phyloP scores from a whole-genome alignment of 139 green algal species.

The Chlorella sp. region DNA sequence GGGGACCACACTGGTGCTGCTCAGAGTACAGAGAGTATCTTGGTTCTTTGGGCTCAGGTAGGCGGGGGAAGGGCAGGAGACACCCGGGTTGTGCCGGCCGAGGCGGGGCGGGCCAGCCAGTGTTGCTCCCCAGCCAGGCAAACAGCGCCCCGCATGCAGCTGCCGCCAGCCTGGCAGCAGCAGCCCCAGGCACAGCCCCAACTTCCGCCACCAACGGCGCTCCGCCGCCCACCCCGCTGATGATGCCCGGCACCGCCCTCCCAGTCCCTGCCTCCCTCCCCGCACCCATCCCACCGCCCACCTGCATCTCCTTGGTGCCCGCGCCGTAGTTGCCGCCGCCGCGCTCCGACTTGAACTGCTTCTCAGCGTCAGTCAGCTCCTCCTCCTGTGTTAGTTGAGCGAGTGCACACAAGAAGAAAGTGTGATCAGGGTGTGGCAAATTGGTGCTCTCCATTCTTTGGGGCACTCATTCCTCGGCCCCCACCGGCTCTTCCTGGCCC shows the following conservation, averaged over 20 bases:
- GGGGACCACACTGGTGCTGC: too few relatives aligned
- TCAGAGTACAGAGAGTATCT: too few relatives aligned
- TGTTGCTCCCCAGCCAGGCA: too few relatives aligned
- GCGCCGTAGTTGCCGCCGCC: conserved; percentile 94
- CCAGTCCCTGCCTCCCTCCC: neutral
- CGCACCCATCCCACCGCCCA: neutral
- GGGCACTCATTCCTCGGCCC: neutral
- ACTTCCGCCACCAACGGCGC: neutral
- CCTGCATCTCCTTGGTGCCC: conserved; percentile 93
- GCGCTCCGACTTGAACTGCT: conserved; percentile 81
- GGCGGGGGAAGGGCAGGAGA: neutral
- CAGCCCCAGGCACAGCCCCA: neutral
- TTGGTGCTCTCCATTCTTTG: neutral
- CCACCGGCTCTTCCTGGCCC: too few relatives aligned
- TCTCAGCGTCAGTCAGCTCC: conserved; percentile 68
- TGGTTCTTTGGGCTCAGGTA: too few relatives aligned
- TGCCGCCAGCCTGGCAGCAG: neutral
- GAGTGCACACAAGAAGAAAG: too few relatives aligned
- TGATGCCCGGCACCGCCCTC: neutral
- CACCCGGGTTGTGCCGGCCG: neutral
- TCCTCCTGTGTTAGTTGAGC: too few relatives aligned
- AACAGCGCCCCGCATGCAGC: too few relatives aligned
- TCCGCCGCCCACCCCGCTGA: neutral
- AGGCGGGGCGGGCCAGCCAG: neutral
- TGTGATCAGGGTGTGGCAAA: neutral